phyloP scores from a whole-genome alignment of 805 yeast genomes.

The Schizosaccharomyces osmophilus region DNA sequence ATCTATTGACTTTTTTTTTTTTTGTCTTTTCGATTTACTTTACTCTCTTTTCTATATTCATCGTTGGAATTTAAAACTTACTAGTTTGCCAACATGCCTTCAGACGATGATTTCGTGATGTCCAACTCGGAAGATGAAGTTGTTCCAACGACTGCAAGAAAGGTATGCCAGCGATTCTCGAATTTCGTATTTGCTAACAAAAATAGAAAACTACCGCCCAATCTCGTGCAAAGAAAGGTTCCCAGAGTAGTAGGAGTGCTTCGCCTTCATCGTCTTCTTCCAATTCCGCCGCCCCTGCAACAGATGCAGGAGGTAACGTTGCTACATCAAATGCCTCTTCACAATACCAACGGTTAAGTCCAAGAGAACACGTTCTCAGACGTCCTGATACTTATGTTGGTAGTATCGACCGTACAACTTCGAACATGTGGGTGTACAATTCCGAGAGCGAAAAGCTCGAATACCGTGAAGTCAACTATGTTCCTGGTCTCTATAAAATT shows the following conservation, averaged over 20 bases:
- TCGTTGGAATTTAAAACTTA: neutral
- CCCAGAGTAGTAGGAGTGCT: no score
- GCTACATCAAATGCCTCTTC: slow-evolving; percentile 23
- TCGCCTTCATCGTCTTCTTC: neutral
- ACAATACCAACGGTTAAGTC: slow-evolving; percentile 70
- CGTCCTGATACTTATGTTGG: slow-evolving; percentile 97
- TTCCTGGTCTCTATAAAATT: slow-evolving; percentile 87
- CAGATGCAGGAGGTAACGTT: neutral
- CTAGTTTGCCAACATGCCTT: neutral
- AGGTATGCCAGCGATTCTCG: neutral
- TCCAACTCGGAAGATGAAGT: neutral
- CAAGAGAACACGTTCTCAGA: slow-evolving; percentile 81
- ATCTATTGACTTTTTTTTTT: no score
- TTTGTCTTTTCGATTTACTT: no score
- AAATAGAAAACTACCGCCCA: neutral
- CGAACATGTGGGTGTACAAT: slow-evolving; percentile 70
- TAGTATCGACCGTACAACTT: slow-evolving; percentile 59
- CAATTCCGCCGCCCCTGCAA: neutral
- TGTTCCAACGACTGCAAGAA: neutral
- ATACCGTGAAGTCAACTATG: slow-evolving; percentile 36
- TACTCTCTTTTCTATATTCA: no score
- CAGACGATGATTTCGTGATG: neutral
- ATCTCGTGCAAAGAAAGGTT: neutral
- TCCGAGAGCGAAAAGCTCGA: slow-evolving; percentile 36
- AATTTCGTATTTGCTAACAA: neutral